Evolutionary conservation across 345 rosid species (phyloP), one percentile per base, ranked within the genome.

Genomic region (Sisymbrium altissimum): DNA sequence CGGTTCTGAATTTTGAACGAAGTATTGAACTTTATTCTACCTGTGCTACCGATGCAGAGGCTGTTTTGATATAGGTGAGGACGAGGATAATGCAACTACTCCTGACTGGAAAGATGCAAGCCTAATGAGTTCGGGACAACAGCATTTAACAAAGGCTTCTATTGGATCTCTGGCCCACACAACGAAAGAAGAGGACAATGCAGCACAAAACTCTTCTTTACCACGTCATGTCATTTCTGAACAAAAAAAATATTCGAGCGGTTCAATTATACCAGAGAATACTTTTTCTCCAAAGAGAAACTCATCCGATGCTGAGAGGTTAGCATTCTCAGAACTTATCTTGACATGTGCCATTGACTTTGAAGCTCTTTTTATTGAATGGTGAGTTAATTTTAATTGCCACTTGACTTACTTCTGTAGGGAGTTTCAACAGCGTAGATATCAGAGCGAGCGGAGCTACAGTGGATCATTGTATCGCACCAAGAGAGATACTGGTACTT

Each of bases 61-160:
- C 71, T 90, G 93, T 79, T 95, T 91, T 80, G 99, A 91, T 81
- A 72, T 86, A 38, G 82, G 85, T 32, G 96, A 89, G 81, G 88
- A 82, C 35, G 96, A 86, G 76, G 87, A 72, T 55, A 78, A 48
- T 82, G 83, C 80, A 65, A 78, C 83, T 68, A 86, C 86, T 81
- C 87, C 89, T 53, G 79, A 58, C 66, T 83, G 87, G 85, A 87
- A 85, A 74, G 88, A 71, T 69, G 62, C 70, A 59, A 76, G 59
- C 29, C 71, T 8, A 62, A 67, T 81, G 59, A 90, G 83, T 68
- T 63, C 71, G 71, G 92, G 86, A 66, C 86, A 79, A 23, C 87
- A 76, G 74, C 57, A 66, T 72, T 52, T 67, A 75, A 50, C 59
- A 71, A 82, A 80, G 77, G 50, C 85, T 27, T 78, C 86, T 68